Evolutionary conservation across 2,329 filamentous ascomycete species (phyloP).

Genomic region (Ophiostoma quercus): DNA sequence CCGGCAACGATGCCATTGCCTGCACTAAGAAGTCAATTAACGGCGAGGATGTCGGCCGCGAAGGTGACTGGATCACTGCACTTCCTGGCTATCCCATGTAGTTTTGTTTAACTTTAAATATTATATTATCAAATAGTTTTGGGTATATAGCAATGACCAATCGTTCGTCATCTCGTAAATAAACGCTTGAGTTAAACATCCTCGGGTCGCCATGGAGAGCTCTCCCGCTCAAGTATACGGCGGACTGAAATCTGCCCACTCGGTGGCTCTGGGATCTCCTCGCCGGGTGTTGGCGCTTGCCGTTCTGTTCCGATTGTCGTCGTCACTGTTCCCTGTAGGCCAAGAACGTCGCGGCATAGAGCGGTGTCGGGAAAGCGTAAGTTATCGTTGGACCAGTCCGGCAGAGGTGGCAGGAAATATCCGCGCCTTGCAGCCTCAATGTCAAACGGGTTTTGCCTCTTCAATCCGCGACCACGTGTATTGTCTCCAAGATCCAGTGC

Average conservation of each 20-base stretch:
- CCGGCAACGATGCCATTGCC: not conserved
- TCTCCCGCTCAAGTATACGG: not conserved
- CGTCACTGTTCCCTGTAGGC: constrained; percentile 4
- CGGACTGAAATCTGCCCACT: not conserved
- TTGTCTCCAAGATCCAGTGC: not conserved
- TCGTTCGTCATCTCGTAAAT: not conserved
- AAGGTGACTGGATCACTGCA: not conserved
- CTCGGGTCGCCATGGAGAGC: not conserved
- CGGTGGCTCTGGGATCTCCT: not conserved
- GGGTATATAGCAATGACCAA: too few species aligned
- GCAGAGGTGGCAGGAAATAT: not conserved
- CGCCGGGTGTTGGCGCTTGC: not conserved
- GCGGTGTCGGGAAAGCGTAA: not conserved
- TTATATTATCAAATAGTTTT: not conserved
- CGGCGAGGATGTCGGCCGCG: not conserved
- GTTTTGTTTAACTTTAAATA: not conserved
- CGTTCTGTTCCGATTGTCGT: not conserved
- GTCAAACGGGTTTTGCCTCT: not conserved
- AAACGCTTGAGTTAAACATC: not conserved
- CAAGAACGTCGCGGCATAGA: not conserved
- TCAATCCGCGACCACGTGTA: not conserved
- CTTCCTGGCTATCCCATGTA: not conserved
- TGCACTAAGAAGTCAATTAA: not conserved
- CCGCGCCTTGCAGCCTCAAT: not conserved
- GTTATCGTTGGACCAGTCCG: not conserved